Conservation (phyloP, 176 grass and related monocot genomes). For the Phragmites australis region DNA sequence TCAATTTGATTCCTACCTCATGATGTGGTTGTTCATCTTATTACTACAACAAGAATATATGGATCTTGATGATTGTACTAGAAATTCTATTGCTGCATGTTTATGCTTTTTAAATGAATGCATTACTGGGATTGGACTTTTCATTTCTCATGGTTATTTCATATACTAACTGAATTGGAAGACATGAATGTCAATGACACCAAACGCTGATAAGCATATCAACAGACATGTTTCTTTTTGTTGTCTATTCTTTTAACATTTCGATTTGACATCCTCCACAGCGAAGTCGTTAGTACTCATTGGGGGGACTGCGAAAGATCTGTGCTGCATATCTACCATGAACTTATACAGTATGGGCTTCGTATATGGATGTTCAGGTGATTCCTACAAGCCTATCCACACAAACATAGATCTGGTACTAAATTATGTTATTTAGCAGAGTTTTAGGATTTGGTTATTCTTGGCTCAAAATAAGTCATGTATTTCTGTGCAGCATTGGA, state of each 20-base stretch:
- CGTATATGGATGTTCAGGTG: conserved; percentile 99
- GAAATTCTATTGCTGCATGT: conserved; percentile 4
- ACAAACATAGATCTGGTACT: not conserved
- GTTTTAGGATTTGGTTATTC: not conserved
- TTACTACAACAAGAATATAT: not conserved
- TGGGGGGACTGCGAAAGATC: conserved; percentile 80
- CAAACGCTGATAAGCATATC: conserved; percentile 16
- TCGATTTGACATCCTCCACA: conserved; percentile 42
- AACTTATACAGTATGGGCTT: conserved; percentile 82
- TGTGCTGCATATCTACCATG: conserved; percentile 84
- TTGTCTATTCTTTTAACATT: conserved; percentile 33
- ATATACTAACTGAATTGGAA: conserved; percentile 21
- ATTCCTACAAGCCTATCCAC: conserved; percentile 32
- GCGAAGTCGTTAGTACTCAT: conserved; percentile 56
- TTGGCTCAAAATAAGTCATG: not conserved
- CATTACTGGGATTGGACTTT: not conserved
- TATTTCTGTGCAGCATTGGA: not conserved
- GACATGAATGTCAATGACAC: conserved; percentile 4
- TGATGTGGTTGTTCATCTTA: not conserved
- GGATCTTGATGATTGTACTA: not conserved
- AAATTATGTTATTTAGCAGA: not conserved
- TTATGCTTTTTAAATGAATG: conserved; percentile 5
- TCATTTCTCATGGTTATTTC: conserved; percentile 15
- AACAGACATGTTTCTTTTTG: not conserved
- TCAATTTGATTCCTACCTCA: not conserved